Base-by-base conservation (phyloP, 2,329 filamentous ascomycete species). In the Aureobasidium sp. region DNA sequence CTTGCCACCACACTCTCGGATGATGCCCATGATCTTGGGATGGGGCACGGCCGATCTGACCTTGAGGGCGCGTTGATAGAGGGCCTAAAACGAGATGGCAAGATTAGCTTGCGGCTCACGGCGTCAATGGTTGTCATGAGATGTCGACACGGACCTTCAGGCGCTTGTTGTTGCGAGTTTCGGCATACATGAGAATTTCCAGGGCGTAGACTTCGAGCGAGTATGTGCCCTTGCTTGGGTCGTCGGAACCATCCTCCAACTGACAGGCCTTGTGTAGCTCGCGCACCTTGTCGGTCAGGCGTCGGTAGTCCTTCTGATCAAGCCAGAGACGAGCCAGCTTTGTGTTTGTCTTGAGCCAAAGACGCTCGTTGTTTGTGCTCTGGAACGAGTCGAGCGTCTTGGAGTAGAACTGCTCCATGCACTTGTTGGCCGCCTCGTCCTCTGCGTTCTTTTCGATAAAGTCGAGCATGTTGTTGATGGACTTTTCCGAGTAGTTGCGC, bases 401-500 rank as follows among this genome's bases (percentile, higher is more conserved):
- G 1, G 90, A 93, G 75, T 97, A 99, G 78, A 99, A 96, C 65
- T 90, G 83, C 73, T 96, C 93, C 85, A 97, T 95, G 74, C 87
- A 93, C 64, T 83, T 79, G 69, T 87, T 88, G 25, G 88, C 86
- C 45, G 85, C 84, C 8, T 85, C 82, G 63, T 85, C 81, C 65
- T 87, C 84, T 61, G 87, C 86, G 40, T 87, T 89, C 76, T 96
- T 97, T 74, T 97, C 93, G 66, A 99, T 94, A 72, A 88, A 95
- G 76, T 97, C 94, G 49, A 99, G 85, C 87, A 99, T 96, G 74
- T 96, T 97, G 77, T 97, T 97, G 78, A 99, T 96, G 13, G 93
- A 97, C 74, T 97, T 97, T 75, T 99, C 94, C 1, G 94, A 96
- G 75, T 97, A 97, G 75, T 97, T 99, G 64, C 94, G 86, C 42